These are phyloP conservation scores for Crucibulum laeve DNA, from an alignment of 768 basidiomycete species.

Conservation along the genomic window DNA sequence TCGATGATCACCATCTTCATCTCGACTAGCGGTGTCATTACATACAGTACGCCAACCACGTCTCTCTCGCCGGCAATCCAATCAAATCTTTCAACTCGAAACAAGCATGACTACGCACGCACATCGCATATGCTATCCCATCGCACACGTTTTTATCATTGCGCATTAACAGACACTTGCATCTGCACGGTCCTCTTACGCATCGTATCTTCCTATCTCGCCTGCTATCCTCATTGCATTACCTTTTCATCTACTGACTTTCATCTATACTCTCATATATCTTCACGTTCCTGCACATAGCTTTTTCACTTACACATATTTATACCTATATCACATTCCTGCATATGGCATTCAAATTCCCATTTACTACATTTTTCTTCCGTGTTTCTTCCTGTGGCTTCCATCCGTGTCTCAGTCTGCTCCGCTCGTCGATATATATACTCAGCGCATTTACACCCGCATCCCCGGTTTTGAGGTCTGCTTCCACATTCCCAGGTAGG, in stretches of 20 bases:
- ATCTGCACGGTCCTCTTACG: not conserved
- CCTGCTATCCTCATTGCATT: not conserved
- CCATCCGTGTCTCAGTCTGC: too few species aligned
- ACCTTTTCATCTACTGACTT: not conserved
- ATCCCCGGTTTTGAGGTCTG: too few species aligned
- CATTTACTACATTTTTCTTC: constrained; percentile 11
- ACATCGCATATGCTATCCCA: not conserved
- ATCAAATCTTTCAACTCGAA: not conserved
- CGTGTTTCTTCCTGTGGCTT: constrained; percentile 14
- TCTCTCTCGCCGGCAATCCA: not conserved
- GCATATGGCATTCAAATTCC: constrained; percentile 6
- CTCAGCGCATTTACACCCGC: too few species aligned
- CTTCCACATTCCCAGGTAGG: too few species aligned
- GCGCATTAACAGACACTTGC: not conserved
- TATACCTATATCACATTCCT: constrained; percentile 3
- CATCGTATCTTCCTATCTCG: too few species aligned
- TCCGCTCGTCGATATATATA: too few species aligned
- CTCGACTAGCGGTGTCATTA: not conserved
- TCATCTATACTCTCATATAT: not conserved
- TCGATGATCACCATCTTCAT: not conserved
- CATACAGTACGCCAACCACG: not conserved
- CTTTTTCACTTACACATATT: not conserved
- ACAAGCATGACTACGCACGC: not conserved
- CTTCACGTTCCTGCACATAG: not conserved
- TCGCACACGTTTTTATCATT: constrained; percentile 1